Base-by-base conservation (phyloP, 352 stramenopile genomes). In the Phytophthora pini region DNA sequence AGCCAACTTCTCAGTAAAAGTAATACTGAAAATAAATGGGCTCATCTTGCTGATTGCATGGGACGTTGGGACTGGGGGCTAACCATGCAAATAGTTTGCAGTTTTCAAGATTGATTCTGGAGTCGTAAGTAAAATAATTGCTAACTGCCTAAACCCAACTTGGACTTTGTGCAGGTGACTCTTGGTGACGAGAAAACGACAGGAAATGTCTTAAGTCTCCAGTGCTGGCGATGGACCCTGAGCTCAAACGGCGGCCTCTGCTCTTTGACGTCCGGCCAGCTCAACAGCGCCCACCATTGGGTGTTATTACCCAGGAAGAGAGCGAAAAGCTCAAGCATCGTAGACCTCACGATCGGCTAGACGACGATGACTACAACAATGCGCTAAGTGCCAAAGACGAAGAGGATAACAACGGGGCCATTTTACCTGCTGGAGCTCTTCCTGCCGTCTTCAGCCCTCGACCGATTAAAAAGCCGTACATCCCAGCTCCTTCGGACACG, bases 181-280 rank as follows among this genome's bases (percentile, higher is more conserved):
- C 44, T 68, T 72, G 64, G 64, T 46, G 50, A 41, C 56, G 2
- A 7, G 41, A 57, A 70, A 70, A 68, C 61, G 32, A 39, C 36
- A 62, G 43, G 59, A 67, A 68, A 68, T 40, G 52, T 13, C 52
- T 40, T 36, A 52, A 41, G 32, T 57, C 41, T 53, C 26, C 43
- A 69, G 40, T 46, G 38, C n/a, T 47, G 52, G 17, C 32, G 24
- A 89, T 89, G 80, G 72, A 80, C 24, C 62, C 86, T 52, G 83
- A 82, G 54, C 70, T 92, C 12, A 72, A 72, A 12, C 76, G 72
- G 44, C 80, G 81, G 8, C 77, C 83, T 20, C 50, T 83, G 39
- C 65, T 79, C 26, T 92, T 89, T 58, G 68, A 86, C 31, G 79
- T 90, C 9, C 68, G 80, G 11, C 70, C 61, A 32, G 68, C 72